Base-by-base conservation (phyloP, 257 asterid genomes). In the Solanum ossicruentum region DNA sequence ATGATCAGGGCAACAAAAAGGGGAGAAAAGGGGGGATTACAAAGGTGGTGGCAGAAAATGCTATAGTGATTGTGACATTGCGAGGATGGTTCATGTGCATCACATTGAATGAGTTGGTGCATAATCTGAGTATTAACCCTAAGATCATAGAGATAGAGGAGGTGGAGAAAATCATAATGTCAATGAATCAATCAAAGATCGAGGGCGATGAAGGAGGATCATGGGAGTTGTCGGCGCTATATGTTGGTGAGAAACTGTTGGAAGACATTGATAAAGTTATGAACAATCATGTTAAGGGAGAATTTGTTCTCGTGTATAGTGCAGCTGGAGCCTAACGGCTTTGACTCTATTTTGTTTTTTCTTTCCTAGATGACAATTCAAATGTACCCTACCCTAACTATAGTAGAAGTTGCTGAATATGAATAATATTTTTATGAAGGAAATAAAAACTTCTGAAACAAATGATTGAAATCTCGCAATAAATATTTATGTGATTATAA, bases 241-340 rank as follows among this genome's bases (percentile, higher is more conserved):
- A 18, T 10, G 21, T 70, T 41, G 54, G 17, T 17, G 79, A 54
- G 17, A 39, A 70, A 17, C 4, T 39, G 8, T 41, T 23, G 0
- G 70, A 18, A 6, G 41, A 39, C 0, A 7, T 10, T 10, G 56
- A 41, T 91, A 60, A 91, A 67, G 93, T 92, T 3, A 90, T 92
- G 92, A 92, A 92, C 2, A 85, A 93, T 5, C 95, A 92, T 86
- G 88, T 92, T 15, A 84, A 81, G 58, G 92, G 92, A 83, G 86
- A 86, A 49, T 84, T 92, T 83, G 92, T 92, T 5, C 93, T 94
- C 8, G 92, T 91, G 28, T 90, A 91, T 36, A 92, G 88, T 88
- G 87, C 88, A 83, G 93, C 94, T 52, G 93, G 95, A 13, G 95
- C 94, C 2, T 91, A 90, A 39, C 91, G 95, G 89, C 94, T 90